These are phyloP conservation scores for Cryomyces minteri DNA, from an alignment of 495 filamentous ascomycete genomes.

Conservation along the genomic window DNA sequence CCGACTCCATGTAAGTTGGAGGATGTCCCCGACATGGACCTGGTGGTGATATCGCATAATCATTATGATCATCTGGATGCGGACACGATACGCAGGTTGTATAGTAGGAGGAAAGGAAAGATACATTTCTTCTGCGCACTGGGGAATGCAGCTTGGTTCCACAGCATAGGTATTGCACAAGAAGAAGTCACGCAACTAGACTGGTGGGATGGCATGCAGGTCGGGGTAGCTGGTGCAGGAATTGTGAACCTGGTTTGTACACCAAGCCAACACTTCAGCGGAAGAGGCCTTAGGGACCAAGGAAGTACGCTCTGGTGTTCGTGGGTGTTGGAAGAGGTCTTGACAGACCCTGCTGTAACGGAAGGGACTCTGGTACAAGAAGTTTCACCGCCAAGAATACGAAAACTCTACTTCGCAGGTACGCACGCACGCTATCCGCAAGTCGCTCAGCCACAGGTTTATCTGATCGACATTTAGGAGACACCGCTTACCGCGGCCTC, in stretches of 20 bases:
- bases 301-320: constrained; percentile 30
- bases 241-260: constrained; percentile 19
- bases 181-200: constrained; percentile 29
- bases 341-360: too few species aligned
- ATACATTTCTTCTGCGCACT: constrained; percentile 27
- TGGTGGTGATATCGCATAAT: constrained; percentile 31
- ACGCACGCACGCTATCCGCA: too few species aligned
- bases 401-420: too few species aligned
- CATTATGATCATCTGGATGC: constrained; percentile 35
- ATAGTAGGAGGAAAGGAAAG: constrained; percentile 11
- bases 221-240: constrained; percentile 9
- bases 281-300: constrained; percentile 14
- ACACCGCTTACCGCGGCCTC: constrained; percentile 16
- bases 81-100: constrained; percentile 21
- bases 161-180: constrained; percentile 20
- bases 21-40: constrained; percentile 30
- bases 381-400: too few species aligned
- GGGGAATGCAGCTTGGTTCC: constrained; percentile 20
- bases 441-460: too few species aligned
- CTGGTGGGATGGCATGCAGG: constrained; percentile 30
- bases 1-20: constrained; percentile 28
- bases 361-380: too few species aligned
- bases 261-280: constrained; percentile 30
- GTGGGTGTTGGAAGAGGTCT: constrained; percentile 25
- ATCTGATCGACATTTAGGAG: neutral